These are phyloP conservation scores for Calonectria fujianensis DNA, from an alignment of 2,329 filamentous ascomycete species.

Conservation along the genomic window DNA sequence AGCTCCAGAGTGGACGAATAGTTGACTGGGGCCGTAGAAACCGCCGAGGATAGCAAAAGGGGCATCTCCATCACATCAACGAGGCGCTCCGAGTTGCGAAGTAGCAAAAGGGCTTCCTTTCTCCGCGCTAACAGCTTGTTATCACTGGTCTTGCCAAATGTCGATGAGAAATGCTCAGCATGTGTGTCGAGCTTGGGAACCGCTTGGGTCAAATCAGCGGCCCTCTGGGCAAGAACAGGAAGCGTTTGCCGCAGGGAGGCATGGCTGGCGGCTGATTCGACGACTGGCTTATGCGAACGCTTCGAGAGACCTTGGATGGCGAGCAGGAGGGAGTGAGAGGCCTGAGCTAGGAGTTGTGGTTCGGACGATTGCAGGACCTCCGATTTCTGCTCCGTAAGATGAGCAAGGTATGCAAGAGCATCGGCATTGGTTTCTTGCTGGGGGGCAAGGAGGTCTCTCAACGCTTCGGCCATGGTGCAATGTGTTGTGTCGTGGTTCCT, in stretches of 20 bases:
- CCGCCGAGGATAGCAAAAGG: constrained; percentile 86
- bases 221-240: constrained; percentile 80
- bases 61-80: constrained; percentile 95
- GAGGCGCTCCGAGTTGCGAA: constrained; percentile 90
- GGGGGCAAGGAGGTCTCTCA: constrained; percentile 60
- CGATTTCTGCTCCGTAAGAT: constrained; percentile 85
- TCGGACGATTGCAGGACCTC: constrained; percentile 84
- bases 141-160: constrained; percentile 84
- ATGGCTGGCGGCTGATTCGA: constrained; percentile 86
- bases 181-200: constrained; percentile 88
- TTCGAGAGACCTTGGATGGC: constrained; percentile 92
- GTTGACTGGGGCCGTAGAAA: constrained; percentile 79
- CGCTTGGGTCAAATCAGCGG: constrained; percentile 79
- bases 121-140: constrained; percentile 83
- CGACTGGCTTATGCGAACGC: constrained; percentile 89
- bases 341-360: constrained; percentile 85
- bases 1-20: constrained; percentile 94
- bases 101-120: constrained; percentile 86
- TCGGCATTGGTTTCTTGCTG: constrained; percentile 66
- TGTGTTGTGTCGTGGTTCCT: constrained; percentile 6
- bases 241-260: constrained; percentile 82
- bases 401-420: constrained; percentile 83
- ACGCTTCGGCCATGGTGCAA: constrained; percentile 60
- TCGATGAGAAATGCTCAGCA: constrained; percentile 86
- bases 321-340: constrained; percentile 86